These are phyloP conservation scores for Eucalyptus shirleyi DNA, from an alignment of 345 rosid species.

Conservation along the genomic window DNA sequence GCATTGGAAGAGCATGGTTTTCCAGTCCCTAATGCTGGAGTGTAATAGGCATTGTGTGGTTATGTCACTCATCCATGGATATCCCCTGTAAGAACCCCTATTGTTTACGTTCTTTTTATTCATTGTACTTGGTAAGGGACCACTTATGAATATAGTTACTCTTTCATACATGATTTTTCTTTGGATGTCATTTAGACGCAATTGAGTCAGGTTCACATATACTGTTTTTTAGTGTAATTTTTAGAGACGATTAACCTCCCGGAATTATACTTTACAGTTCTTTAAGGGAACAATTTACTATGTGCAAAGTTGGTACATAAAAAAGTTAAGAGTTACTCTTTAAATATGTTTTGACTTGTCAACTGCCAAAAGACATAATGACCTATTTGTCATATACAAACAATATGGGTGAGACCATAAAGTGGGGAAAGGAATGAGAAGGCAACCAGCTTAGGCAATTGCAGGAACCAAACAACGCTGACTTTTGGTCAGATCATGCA, in stretches of 20 bases:
- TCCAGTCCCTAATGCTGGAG: constrained; percentile 76
- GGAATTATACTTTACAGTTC: neutral
- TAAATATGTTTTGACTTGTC: neutral
- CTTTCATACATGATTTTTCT: neutral
- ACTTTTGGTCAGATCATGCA: neutral
- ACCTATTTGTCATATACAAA: neutral
- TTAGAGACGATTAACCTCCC: too few species aligned
- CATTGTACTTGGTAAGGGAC: neutral
- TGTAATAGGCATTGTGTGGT: constrained; percentile 90
- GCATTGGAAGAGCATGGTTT: constrained; percentile 84
- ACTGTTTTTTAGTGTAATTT: neutral
- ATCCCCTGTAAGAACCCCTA: constrained; percentile 56
- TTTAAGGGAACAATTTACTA: neutral
- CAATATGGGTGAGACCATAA: neutral
- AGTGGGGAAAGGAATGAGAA: neutral
- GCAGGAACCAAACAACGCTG: neutral
- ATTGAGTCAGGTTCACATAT: neutral
- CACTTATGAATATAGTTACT: neutral
- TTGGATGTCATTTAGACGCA: neutral
- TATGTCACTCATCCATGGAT: constrained; percentile 86
- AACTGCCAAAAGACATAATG: neutral
- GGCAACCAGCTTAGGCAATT: neutral
- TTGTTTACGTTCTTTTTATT: neutral
- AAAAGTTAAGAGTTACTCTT: neutral
- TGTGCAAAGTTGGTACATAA: neutral